Evolutionary conservation across 306 rosid genomes (phyloP), one percentile per base, ranked within the genome.

Genomic region (Vicia sativa): DNA sequence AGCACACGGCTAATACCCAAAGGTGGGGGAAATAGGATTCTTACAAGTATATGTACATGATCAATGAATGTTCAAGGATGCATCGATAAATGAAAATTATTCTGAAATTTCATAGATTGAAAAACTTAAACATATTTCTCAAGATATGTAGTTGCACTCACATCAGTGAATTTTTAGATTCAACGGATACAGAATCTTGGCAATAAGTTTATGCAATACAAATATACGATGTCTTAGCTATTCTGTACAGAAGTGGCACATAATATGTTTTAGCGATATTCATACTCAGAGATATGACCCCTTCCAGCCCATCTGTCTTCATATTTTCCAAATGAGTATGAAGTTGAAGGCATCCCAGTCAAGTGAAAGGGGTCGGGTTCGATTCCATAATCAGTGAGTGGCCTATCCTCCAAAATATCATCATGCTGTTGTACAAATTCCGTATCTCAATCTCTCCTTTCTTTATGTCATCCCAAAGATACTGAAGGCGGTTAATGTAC

Each of bases 361-460:
- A 88, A 37, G 67, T 88, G 88, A 73, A 83, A 82, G 63, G 95
- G 83, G 67, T 93, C 91, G 0, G 97, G 98, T 68, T 90, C 96
- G 8, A 93, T 90, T 60, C 98, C 97, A 41, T 93, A 93, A 85
- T 93, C 98, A 62, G 98, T 90, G 37, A 93, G 86, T 10, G 98
- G 97, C 72, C 97, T 82, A 67, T 88, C 76, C 84, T 93, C 98
- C 23, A 93, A 82, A 75, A 93, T 54, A 68, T 80, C 87, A 55
- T 93, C 97, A 21, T 93, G 97, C 57, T 57, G 62, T 82, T 84
- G 83, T 74, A 93, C 98, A 11, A 93, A 93, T 41, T 93, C 95
- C 1, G 96, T 77, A 90, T 83, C 72, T 86, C 95, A 13, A 90
- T 44, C 62, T 90, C 96, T 62, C 88, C 91, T 67, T 86, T 90